phyloP scores from a whole-genome alignment of 1,284 basidiomycete species.

The Ganoderma multipileum region DNA sequence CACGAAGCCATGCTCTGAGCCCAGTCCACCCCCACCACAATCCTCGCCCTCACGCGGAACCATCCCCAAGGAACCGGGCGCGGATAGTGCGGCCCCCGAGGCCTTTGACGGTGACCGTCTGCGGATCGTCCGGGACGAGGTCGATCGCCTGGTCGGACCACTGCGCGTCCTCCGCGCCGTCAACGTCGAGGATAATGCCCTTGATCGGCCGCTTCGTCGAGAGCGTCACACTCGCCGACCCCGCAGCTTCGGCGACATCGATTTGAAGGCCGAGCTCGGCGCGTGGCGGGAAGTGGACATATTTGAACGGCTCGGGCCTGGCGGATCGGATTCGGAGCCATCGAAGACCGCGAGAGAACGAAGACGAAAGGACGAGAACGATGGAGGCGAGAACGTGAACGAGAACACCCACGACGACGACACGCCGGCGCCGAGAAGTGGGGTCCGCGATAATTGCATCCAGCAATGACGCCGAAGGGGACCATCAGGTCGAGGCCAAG shows the following conservation, averaged over 20 bases:
- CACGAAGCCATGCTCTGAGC: background rate
- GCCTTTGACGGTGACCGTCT: conserved; percentile 69
- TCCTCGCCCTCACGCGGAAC: conserved; percentile 49
- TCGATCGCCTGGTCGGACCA: conserved; percentile 92
- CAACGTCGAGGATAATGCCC: conserved; percentile 82
- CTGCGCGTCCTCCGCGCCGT: conserved; percentile 64
- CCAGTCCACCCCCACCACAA: background rate
- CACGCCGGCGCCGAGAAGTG: background rate
- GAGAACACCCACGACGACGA: background rate
- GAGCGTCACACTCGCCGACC: conserved; percentile 58
- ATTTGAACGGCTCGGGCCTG: conserved; percentile 94
- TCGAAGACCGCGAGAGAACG: background rate
- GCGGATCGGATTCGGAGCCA: conserved; percentile 8
- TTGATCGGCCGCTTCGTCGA: conserved; percentile 78
- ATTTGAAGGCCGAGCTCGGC: conserved; percentile 65
- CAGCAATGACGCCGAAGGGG: background rate
- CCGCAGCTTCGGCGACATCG: conserved; percentile 45
- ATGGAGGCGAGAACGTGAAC: background rate
- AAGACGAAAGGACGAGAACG: background rate
- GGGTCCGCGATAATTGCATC: background rate
- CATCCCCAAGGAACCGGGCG: conserved; percentile 78
- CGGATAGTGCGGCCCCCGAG: conserved; percentile 70
- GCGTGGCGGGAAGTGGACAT: conserved; percentile 77
- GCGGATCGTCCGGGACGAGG: conserved; percentile 83
- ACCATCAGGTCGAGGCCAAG: background rate